Base-by-base conservation (phyloP, 768 basidiomycete species). In the Lentinula sp. region DNA sequence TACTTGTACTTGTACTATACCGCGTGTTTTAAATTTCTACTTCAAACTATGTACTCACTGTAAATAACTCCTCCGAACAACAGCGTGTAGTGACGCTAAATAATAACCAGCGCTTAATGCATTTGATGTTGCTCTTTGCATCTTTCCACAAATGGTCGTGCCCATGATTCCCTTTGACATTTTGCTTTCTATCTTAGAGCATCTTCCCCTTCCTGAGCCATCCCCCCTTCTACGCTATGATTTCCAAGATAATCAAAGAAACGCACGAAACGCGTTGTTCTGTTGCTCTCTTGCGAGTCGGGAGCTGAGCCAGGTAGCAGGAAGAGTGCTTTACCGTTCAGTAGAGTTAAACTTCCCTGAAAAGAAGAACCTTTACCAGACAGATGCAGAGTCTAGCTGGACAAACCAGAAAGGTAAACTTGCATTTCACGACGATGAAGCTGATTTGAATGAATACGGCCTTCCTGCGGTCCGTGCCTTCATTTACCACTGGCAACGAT, bases 201-300 rank as follows among this genome's bases (percentile, higher is more conserved):
- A 65, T 42, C 68, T 79, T 35, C 55, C 53, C 21, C 53, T 56
- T 31, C 55, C 55, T 23, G n/a, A 11, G 5, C 23, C 28, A 5
- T 31, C 49, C 11, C 7, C 10, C 21, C 7, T 5, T 11, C 21
- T 13, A 21, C 7, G 21, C 21, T 4, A 51, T 34, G 50, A 51
- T 15, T 5, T 16, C 23, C 37, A 13, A 28, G 11, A 56, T 9
- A n/a, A 5, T 13, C 28, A 53, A 4, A 5, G n/a, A 0, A n/a
- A 75, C 9, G 74, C 82, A 62, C 74, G 70, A 59, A 51, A 55
- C 18, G 61, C 74, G 0, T 72, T 86, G 18, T 75, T 64, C 59
- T 64, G 62, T 8, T 83, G 77, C 64, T 69, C 80, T 40, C 67
- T 83, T 13, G 81, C 82, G 15, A 79, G 76, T 64, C 71, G 70